A percentile compares a stretch with the other conserved stretches of the same genome.
phyloP scores from a whole-genome alignment of 129 eudicot species.

The Chrysanthemum lavandulifolium region DNA sequence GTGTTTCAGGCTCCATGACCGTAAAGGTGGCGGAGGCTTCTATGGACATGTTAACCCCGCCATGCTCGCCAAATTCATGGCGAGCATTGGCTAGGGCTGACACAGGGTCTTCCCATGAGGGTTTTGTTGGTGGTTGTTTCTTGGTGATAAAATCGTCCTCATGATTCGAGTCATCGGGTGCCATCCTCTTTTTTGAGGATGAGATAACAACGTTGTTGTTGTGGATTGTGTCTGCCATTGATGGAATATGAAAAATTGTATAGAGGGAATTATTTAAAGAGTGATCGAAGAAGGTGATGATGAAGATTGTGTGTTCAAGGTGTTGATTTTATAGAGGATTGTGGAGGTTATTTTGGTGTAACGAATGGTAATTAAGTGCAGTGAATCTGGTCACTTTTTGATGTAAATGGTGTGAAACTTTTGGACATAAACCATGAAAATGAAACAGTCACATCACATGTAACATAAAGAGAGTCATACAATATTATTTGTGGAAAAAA shows the following conservation, averaged over 20 bases:
- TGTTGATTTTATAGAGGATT: conserved; percentile 18
- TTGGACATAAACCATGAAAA: not conserved
- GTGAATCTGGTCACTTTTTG: conserved; percentile 39
- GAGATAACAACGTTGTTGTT: conserved; percentile 20
- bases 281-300: conserved; percentile 2
- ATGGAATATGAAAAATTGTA: not conserved
- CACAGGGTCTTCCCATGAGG: conserved; percentile 48
- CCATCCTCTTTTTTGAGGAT: conserved; percentile 40
- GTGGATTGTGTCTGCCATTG: conserved; percentile 39
- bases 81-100: conserved; percentile 54
- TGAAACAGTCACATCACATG: not conserved
- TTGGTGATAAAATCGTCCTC: conserved; percentile 15
- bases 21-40: conserved; percentile 84
- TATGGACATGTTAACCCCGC: conserved; percentile 80
- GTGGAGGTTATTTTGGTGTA: not conserved
- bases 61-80: conserved; percentile 77
- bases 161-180: conserved; percentile 29
- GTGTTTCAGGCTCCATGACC: conserved; percentile 75
- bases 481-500: no score
- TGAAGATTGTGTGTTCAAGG: not conserved
- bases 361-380: conserved; percentile 19
- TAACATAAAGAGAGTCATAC: not conserved
- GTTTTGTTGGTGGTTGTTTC: conserved; percentile 24
- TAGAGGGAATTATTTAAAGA: not conserved
- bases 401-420: not conserved